These are phyloP conservation scores for Fraxinus cuspidata DNA, from an alignment of 257 asterid species.

Conservation along the genomic window DNA sequence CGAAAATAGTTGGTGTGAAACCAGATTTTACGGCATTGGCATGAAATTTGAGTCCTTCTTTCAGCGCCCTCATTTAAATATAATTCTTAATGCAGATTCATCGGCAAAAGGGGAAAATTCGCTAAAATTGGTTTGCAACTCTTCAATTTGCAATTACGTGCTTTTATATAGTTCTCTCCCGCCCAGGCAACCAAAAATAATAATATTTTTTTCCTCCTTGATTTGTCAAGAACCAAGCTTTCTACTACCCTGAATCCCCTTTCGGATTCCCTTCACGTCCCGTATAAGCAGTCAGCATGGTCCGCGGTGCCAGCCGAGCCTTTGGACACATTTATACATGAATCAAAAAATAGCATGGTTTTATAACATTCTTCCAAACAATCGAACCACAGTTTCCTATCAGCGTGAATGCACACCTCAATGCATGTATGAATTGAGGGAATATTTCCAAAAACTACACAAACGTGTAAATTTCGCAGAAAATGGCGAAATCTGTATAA, in stretches of 20 bases:
- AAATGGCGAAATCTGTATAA: background rate
- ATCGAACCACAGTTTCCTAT: background rate
- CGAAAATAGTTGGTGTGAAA: constrained; percentile 27
- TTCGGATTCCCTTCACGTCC: background rate
- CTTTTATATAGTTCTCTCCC: background rate
- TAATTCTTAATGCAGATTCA: background rate
- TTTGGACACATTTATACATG: background rate
- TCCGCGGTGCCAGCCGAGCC: background rate
- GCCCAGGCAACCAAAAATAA: too few species aligned
- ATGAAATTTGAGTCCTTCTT: constrained; percentile 57
- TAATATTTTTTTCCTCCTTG: background rate
- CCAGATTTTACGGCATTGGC: constrained; percentile 58
- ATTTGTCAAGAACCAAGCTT: background rate
- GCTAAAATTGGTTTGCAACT: background rate
- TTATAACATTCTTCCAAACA: background rate
- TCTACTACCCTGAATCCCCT: background rate
- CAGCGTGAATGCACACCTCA: background rate
- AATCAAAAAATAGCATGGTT: background rate
- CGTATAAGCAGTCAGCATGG: background rate
- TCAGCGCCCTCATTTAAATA: constrained; percentile 44
- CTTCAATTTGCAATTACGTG: background rate
- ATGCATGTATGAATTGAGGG: background rate
- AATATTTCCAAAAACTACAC: background rate
- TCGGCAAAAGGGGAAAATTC: background rate
- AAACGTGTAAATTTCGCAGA: background rate